These are phyloP conservation scores for Mycena polygramma DNA, from an alignment of 768 basidiomycete species.

Conservation along the genomic window DNA sequence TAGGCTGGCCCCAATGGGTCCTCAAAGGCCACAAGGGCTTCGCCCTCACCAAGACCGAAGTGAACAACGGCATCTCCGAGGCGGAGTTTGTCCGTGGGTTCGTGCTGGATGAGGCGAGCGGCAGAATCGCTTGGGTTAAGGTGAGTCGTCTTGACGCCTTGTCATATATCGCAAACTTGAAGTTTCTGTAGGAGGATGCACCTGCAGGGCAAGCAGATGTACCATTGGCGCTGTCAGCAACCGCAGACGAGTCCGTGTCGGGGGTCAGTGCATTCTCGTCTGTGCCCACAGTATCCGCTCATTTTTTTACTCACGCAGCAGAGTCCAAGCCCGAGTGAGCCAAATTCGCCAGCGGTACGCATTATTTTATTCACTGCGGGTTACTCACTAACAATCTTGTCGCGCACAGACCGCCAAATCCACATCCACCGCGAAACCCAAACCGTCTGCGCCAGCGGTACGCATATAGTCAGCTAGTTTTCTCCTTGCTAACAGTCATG, in stretches of 20 bases:
- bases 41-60: constrained; percentile 51
- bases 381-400: too few species aligned
- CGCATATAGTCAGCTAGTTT: too few species aligned
- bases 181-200: not conserved
- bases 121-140: constrained; percentile 1
- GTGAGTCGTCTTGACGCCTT: not conserved
- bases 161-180: not conserved
- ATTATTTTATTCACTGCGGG: too few species aligned
- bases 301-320: too few species aligned
- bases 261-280: too few species aligned
- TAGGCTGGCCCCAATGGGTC: constrained; percentile 56
- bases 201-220: not conserved
- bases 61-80: constrained; percentile 49
- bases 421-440: not conserved
- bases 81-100: constrained; percentile 48
- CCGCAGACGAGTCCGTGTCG: too few species aligned
- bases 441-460: not conserved
- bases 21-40: constrained; percentile 59
- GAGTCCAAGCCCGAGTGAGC: too few species aligned
- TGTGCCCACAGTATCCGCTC: too few species aligned
- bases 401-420: too few species aligned
- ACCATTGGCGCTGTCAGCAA: too few species aligned
- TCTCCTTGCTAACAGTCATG: too few species aligned
- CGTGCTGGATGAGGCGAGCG: not conserved
- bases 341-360: too few species aligned